Percentiles rank a stretch among this genome's conserved stretches.
phyloP scores from a whole-genome alignment of 352 stramenopile species.

The Globisporangium perplexum region DNA sequence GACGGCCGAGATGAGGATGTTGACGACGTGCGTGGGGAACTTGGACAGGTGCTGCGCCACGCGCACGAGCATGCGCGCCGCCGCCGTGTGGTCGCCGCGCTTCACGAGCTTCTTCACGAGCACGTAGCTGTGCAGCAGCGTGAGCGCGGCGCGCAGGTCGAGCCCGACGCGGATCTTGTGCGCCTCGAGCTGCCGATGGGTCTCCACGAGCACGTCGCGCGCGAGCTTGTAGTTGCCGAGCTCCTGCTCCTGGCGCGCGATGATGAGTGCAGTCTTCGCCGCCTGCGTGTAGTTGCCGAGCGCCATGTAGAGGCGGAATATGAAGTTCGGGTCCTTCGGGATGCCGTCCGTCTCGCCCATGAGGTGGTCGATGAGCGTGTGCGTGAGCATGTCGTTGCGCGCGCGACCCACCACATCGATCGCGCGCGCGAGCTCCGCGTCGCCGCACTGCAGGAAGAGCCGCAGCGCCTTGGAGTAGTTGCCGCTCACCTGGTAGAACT shows the following conservation, averaged over 20 bases:
- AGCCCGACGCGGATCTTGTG: constrained; percentile 87
- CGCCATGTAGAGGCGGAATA: constrained; percentile 93
- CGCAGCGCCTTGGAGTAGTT: constrained; percentile 90
- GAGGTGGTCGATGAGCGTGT: constrained; percentile 94
- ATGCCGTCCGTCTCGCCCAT: constrained; percentile 93
- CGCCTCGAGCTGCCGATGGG: constrained; percentile 78
- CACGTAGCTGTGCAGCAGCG: constrained; percentile 93
- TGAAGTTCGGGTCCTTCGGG: constrained; percentile 93
- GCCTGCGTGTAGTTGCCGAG: constrained; percentile 93
- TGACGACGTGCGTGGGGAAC: constrained; percentile 88
- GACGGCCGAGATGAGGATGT: constrained; percentile 91
- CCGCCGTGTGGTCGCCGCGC: constrained; percentile 76
- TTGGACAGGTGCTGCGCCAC: constrained; percentile 90
- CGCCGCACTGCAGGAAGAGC: constrained; percentile 87
- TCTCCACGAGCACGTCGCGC: constrained; percentile 90
- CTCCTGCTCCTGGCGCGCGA: constrained; percentile 90
- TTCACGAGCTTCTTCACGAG: constrained; percentile 92
- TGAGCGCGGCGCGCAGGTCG: constrained; percentile 78
- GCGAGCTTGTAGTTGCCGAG: constrained; percentile 92
- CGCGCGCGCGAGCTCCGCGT: constrained; percentile 79
- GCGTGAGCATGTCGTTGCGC: constrained; percentile 92
- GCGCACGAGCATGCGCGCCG: constrained; percentile 86
- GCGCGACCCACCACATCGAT: constrained; percentile 93
- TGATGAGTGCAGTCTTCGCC: constrained; percentile 92
- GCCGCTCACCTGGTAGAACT: constrained; percentile 87